Evolutionary conservation across 2,329 filamentous ascomycete species (phyloP), one percentile per base, ranked within the genome.

Genomic region (Harringtonia lauricola): DNA sequence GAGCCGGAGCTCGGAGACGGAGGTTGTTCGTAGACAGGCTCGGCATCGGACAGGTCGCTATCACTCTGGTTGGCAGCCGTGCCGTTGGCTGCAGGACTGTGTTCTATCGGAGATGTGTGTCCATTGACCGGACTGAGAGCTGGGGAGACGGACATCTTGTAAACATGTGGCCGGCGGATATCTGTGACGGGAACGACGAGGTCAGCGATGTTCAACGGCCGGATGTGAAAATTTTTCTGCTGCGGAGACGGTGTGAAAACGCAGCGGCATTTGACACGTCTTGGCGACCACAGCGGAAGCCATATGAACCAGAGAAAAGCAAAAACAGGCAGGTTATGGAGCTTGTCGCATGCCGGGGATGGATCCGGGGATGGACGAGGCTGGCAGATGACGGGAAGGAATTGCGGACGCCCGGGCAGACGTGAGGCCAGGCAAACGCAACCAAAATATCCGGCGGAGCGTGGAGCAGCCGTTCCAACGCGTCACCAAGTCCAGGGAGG

Each of bases 11-110:
- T 62, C 44, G 66, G 62, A 39, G 70, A 67, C 35, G 64, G 58
- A 43, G 62, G 49, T 57, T 64, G 62, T 56, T 64, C 59, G 51
- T 65, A 66, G 55, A 71, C 66, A 55, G 68, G 65, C 57, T 76
- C 74, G 54, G 76, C 69, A 56, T 94, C 83, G 55, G 85, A 88
- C 48, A 83, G 71, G 54, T 88, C 85, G 70, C 79, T 86, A 55
- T 87, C 85, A 64, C 74, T 83, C 52, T 72, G 72, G 49, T 72
- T 56, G 46, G 61, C 63, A 48, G 19, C 24, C 4, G 63, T 61
- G 50, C 64, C 59, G 40, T 62, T 55, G 47, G 59, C 56, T 44
- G 62, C 59, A 43, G 58, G 62, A 52, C 70, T 64, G 53, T 70
- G 67, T 51, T 69, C 64, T 51, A 66, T 63, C 54, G 76, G 72